A percentile compares a stretch with the other conserved stretches of the same genome.
These are phyloP conservation scores for Barbarea vulgaris DNA, from an alignment of 345 rosid genomes.

Conservation along the genomic window DNA sequence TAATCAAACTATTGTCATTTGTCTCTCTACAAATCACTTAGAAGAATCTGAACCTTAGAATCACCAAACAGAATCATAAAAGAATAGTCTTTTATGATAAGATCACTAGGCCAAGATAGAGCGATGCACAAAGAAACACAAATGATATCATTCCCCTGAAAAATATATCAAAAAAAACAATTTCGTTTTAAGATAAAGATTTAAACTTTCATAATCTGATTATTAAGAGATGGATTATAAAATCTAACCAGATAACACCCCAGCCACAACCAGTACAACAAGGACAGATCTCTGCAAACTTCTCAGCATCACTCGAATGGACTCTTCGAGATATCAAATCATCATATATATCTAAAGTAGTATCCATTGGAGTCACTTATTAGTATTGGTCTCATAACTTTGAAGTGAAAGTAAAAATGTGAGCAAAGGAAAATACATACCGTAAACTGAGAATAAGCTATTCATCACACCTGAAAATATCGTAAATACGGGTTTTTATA, in stretches of 20 bases:
- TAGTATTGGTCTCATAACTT: background rate
- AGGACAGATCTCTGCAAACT: slow-evolving; percentile 95
- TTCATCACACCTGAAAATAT: slow-evolving; percentile 89
- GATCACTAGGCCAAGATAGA: slow-evolving; percentile 91
- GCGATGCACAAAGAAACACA: slow-evolving; percentile 64
- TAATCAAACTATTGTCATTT: slow-evolving; percentile 1
- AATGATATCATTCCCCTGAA: slow-evolving; percentile 98
- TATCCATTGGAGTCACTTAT: slow-evolving; percentile 14
- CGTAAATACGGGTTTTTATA: background rate
- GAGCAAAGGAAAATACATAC: slow-evolving; percentile 41
- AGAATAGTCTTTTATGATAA: slow-evolving; percentile 51
- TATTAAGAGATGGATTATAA: background rate
- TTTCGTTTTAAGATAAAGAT: background rate
- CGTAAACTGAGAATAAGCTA: slow-evolving; percentile 94
- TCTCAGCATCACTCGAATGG: slow-evolving; percentile 93
- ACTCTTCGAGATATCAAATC: slow-evolving; percentile 94
- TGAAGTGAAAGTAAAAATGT: background rate
- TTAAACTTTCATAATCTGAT: background rate
- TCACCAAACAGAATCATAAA: slow-evolving; percentile 8
- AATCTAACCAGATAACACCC: slow-evolving; percentile 88
- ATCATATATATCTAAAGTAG: slow-evolving; percentile 81
- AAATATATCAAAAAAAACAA: slow-evolving; percentile 29
- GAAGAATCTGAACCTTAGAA: slow-evolving; percentile 23
- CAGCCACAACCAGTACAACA: slow-evolving; percentile 95
- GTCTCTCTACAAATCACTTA: slow-evolving; percentile 16